Evolutionary conservation across 2,329 filamentous ascomycete species (phyloP), one percentile per base, ranked within the genome.

Genomic region (Cercospora citrullina): DNA sequence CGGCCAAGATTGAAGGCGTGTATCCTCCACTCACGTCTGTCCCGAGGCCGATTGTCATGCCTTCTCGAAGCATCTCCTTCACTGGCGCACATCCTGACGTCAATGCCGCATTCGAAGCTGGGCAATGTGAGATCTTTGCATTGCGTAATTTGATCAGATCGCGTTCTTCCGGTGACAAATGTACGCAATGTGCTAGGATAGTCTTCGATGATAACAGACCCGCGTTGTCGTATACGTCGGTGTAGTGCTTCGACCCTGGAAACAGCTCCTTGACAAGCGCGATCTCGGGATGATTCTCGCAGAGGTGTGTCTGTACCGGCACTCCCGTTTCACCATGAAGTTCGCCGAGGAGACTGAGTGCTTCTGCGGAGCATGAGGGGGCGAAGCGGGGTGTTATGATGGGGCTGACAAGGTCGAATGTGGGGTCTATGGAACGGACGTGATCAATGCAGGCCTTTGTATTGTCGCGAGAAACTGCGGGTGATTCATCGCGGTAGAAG

Each of bases 21-120:
- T 94, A 97, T 0, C 95, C 95, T 2, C 94, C 95, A 73, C 88
- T 91, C 67, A 98, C 89, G 78, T 99, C 95, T 0, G 94, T 98
- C 0, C 95, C 95, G 0, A 99, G 81, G 0, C 95, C 94, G 5
- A 97, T 89, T 0, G 87, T 88, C 57, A 98, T 85, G 0, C 92
- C 93, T 63, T 86, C 85, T 23, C 93, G 86, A 63, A 97, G 84
- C 73, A 97, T 78, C 79, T 86, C 86, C 18, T 94, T 85, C 1
- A 99, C 90, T 4, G 87, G 88, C 8, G 92, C 91, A 60, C 89
- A 86, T 0, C 95, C 95, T 31, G 89, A 92, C 1, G 92, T 92
- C 60, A 99, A 84, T 0, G 91, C 89, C 5, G 88, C 90, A 80
- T 99, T 99, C 73, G 89, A 93, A 64, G 90, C 91, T 0, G 94